Evolutionary conservation across 768 basidiomycete genomes (phyloP).

Genomic region (Mycena crocata): DNA sequence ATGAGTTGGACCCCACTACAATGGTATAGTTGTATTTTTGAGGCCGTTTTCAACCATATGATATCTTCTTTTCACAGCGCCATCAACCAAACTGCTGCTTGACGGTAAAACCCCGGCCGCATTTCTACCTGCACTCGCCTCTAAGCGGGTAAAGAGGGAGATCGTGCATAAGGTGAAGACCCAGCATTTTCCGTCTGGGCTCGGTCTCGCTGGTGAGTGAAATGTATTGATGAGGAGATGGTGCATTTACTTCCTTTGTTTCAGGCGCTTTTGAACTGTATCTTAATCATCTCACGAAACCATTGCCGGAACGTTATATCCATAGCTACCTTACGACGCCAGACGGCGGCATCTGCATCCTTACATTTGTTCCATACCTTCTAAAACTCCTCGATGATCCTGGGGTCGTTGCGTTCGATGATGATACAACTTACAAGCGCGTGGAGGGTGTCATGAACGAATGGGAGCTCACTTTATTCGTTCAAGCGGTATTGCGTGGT

Average conservation of each 20-base stretch:
- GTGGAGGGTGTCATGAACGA: too few species aligned
- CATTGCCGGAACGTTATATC: too few species aligned
- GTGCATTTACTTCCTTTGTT: not conserved
- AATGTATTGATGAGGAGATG: not conserved
- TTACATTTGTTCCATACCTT: too few species aligned
- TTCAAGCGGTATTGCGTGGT: too few species aligned
- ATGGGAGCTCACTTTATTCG: too few species aligned
- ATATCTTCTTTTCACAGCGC: not conserved
- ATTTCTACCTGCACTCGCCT: not conserved
- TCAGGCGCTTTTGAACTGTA: not conserved
- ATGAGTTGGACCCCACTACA: slow-evolving; percentile 5
- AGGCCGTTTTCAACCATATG: not conserved
- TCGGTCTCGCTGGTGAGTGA: not conserved
- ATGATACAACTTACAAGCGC: too few species aligned
- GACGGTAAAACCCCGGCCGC: not conserved
- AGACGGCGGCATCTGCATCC: too few species aligned
- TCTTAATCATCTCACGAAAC: not conserved
- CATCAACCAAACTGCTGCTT: not conserved
- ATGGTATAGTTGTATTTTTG: too few species aligned
- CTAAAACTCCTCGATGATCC: too few species aligned
- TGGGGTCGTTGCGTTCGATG: too few species aligned
- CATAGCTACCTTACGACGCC: too few species aligned
- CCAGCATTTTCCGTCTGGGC: not conserved
- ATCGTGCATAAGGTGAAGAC: not conserved
- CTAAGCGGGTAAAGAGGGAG: not conserved